phyloP scores from a whole-genome alignment of 2,329 filamentous ascomycete genomes.

The Neopestalotiopsis sp. region DNA sequence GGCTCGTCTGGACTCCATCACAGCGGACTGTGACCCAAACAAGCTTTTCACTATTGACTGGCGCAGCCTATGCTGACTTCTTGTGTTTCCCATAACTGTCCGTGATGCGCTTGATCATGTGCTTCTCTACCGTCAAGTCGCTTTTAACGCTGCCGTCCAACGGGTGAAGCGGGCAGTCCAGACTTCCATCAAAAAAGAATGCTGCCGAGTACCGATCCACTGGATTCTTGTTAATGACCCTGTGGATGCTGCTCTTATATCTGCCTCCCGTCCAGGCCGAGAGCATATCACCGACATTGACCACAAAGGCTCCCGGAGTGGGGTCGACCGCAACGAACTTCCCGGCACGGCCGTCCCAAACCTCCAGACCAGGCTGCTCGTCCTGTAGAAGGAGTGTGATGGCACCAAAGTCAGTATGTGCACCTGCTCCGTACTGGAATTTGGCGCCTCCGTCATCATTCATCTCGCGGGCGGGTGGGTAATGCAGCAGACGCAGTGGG shows the following conservation, averaged over 20 bases:
- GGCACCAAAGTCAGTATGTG: conserved; percentile 32
- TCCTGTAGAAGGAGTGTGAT: conserved; percentile 32
- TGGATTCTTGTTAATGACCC: background rate
- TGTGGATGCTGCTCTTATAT: conserved; percentile 8
- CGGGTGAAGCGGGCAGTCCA: background rate
- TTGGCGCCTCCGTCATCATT: background rate
- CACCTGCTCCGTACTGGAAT: conserved; percentile 22
- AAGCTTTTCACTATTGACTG: too few relatives aligned
- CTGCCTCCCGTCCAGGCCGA: conserved; percentile 33
- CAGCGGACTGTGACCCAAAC: too few relatives aligned
- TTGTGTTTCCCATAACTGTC: background rate
- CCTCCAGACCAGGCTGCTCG: conserved; percentile 30
- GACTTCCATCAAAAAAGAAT: conserved; percentile 7
- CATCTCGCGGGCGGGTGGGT: background rate
- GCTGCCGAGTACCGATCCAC: background rate
- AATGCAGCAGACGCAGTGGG: conserved; percentile 5
- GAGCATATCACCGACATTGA: conserved; percentile 45
- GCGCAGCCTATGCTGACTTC: too few relatives aligned
- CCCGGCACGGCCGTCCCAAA: conserved; percentile 22
- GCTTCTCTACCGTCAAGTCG: background rate
- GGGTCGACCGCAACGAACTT: conserved; percentile 28
- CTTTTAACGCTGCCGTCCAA: background rate
- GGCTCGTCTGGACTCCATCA: too few relatives aligned
- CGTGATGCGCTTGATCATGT: background rate
- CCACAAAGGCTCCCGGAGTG: conserved; percentile 35